These are phyloP conservation scores for Vigna reflexopilosa DNA, from an alignment of 306 rosid genomes.

Conservation along the genomic window DNA sequence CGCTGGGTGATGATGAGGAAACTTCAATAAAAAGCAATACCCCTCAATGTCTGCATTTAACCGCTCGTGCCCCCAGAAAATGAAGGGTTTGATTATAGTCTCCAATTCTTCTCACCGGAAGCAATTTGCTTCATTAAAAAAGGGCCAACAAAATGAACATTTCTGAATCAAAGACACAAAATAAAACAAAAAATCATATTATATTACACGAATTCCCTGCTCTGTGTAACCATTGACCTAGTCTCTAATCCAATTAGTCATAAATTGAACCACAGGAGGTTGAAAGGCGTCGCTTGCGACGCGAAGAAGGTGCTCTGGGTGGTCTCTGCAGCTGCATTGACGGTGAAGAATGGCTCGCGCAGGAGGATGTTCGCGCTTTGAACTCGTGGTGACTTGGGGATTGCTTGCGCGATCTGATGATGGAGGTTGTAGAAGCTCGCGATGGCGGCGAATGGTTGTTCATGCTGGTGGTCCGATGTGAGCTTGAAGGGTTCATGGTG, in stretches of 20 bases:
- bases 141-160: neutral
- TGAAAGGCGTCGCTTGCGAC: too few relatives aligned
- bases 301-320: too few relatives aligned
- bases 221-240: neutral
- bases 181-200: neutral
- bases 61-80: slow-evolving; percentile 27
- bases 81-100: neutral
- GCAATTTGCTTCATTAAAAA: slow-evolving; percentile 22
- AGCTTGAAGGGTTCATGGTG: too few relatives aligned
- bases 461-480: too few relatives aligned
- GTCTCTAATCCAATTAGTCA: slow-evolving; percentile 6
- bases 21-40: slow-evolving; percentile 1
- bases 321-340: too few relatives aligned
- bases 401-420: too few relatives aligned
- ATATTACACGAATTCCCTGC: neutral
- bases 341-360: too few relatives aligned
- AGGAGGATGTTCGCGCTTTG: too few relatives aligned
- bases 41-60: neutral
- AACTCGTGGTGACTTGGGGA: too few relatives aligned
- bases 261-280: neutral
- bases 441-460: too few relatives aligned
- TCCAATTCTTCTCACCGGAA: neutral
- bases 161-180: neutral
- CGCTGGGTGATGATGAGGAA: neutral
- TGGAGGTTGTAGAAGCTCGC: too few relatives aligned